Conservation (phyloP, 2,329 filamentous ascomycete genomes). For the Trichoderma simmonsii region DNA sequence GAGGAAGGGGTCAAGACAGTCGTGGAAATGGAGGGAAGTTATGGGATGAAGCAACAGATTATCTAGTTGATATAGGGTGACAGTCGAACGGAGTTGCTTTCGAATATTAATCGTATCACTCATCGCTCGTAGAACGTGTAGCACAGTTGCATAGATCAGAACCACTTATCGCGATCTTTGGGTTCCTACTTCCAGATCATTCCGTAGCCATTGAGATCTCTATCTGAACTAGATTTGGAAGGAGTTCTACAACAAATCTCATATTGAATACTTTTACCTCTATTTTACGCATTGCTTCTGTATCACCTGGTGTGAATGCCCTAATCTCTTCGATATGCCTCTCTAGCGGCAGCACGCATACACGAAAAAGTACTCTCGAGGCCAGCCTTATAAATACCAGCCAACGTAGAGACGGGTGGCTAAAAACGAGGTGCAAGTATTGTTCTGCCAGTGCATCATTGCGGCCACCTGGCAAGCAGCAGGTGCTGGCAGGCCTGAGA, state of each 20-base stretch:
- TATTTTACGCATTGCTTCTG: background rate
- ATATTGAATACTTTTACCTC: background rate
- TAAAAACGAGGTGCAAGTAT: background rate
- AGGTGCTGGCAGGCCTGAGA: background rate
- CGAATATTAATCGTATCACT: background rate
- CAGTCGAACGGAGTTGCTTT: background rate
- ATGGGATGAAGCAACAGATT: background rate
- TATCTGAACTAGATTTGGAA: background rate
- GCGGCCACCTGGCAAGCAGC: background rate
- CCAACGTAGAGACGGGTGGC: too few relatives aligned
- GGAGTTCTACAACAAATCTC: background rate
- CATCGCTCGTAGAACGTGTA: background rate
- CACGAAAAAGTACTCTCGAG: background rate
- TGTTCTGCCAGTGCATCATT: background rate
- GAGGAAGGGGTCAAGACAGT: too few relatives aligned
- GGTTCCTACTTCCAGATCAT: background rate
- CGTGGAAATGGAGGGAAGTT: background rate
- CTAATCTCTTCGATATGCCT: background rate
- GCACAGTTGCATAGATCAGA: background rate
- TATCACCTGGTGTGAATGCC: background rate
- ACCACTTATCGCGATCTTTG: background rate
- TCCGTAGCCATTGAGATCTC: background rate
- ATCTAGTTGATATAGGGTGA: background rate
- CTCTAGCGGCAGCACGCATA: background rate
- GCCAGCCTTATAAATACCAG: background rate